A percentile compares a stretch with the other conserved stretches of the same genome.
phyloP scores from a whole-genome alignment of 805 yeast species.

The Kockiozyma suomiensis region DNA sequence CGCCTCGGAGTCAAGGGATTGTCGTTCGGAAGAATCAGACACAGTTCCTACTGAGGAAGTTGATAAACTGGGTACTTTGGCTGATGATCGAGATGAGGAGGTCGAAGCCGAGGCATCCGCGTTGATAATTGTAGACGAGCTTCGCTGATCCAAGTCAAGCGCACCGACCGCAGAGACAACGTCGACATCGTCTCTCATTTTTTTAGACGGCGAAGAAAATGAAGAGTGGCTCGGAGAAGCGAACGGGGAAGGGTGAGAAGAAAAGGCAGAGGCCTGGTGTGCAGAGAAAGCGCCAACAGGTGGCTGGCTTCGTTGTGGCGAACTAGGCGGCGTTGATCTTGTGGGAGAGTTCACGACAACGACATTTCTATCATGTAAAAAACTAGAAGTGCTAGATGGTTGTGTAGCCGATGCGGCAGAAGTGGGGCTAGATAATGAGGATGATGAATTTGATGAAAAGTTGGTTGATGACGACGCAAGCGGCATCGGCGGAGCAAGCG shows the following conservation, averaged over 20 bases:
- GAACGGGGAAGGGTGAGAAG: conserved; percentile 4
- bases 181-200: not conserved
- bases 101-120: not conserved
- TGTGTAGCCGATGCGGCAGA: not conserved
- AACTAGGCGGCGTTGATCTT: conserved; percentile 7
- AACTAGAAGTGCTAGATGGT: conserved; percentile 4
- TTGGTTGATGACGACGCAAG: conserved; percentile 2
- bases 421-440: not conserved
- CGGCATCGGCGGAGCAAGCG: conserved; percentile 9
- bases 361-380: conserved; percentile 20
- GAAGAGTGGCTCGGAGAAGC: conserved; percentile 5
- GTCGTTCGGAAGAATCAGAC: conserved; percentile 11
- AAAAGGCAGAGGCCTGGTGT: conserved; percentile 7
- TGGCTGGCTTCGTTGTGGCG: conserved; percentile 6
- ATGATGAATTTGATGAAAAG: not conserved
- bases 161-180: not conserved
- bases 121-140: not conserved
- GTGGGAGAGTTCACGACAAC: conserved; percentile 16
- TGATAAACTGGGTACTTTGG: conserved; percentile 2
- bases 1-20: conserved; percentile 1
- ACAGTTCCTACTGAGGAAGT: conserved; percentile 4
- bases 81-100: not conserved
- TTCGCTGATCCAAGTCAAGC: not conserved
- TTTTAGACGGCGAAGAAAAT: conserved; percentile 1
- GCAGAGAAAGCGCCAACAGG: not conserved